Base-by-base conservation (phyloP, 2,329 filamentous ascomycete genomes). In the Drechslerella stenobrocha region DNA sequence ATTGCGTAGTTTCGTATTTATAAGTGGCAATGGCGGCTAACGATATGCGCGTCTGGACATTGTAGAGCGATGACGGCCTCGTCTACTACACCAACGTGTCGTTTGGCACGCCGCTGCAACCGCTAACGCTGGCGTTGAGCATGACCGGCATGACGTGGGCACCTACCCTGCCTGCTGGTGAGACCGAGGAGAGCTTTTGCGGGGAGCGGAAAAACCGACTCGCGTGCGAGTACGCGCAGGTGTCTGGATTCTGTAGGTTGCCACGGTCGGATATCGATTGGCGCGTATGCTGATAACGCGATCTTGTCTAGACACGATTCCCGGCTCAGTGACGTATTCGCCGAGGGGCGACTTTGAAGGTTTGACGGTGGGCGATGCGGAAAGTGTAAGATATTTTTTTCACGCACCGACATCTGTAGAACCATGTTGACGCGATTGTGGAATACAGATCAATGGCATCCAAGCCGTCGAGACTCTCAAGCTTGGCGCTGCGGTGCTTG, bases 221-320 rank as follows among this genome's bases (percentile, higher is more conserved):
- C 30, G 50, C 63, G 6, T 67, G 63, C 30, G 55, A 50, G 7
- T 67, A 67, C 47, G 55, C 63, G 7, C 9, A n/a, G 23, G 40
- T 67, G 2, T 67, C 63, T 9, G 63, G 63, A 3, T 67, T 67
- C 48, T 67, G 63, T 67, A 60, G 40, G 63, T 47, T 40, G 13
- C 50, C 28, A 44, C 3, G 15, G 8, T 13, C 13, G 44, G 30
- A 52, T 44, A 32, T 35, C 15, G 18, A 4, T 47, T 40, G 18
- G 20, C 32, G 24, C 45, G 24, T 47, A 20, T 18, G 2, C 1
- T 20, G n/a, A 2, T 42, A 42, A 42, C 15, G 15, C 30, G 6
- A 6, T 15, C 9, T 3, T 13, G 15, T 7, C 3, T 44, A 67
- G 63, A 67, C 26, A 52, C 51, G 2, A 60, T 67, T 23, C 55